Evolutionary conservation across 371 early-diverging fungal species (phyloP).

Genomic region (Mortierella sp.): DNA sequence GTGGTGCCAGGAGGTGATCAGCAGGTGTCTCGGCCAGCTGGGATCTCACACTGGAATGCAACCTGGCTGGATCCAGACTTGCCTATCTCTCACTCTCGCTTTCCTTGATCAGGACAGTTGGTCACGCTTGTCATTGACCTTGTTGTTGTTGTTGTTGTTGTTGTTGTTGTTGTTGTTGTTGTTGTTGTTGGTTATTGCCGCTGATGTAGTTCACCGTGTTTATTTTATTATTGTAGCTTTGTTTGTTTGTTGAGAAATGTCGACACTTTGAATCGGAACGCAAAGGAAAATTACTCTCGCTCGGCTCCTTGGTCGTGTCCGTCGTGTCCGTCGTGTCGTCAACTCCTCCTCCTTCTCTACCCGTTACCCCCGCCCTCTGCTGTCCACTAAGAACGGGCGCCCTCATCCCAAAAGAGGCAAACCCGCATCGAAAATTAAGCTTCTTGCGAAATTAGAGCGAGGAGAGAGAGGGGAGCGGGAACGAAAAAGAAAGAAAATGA

Average conservation of each 20-base stretch:
- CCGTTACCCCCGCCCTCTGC: conserved; percentile 9
- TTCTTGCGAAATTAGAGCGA: not conserved
- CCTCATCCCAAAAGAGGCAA: conserved; percentile 34
- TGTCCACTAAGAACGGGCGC: not conserved
- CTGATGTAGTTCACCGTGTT: not conserved
- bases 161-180: not conserved
- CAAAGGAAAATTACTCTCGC: not conserved
- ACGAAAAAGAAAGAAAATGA: not conserved
- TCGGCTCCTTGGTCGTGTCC: not conserved
- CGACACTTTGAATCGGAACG: not conserved
- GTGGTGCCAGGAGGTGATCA: not conserved
- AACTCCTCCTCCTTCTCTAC: not conserved
- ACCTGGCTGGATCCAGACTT: not conserved
- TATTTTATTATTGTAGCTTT: not conserved
- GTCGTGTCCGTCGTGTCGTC: not conserved
- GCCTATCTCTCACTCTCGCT: not conserved
- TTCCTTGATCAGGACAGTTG: not conserved
- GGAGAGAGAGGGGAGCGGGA: not conserved
- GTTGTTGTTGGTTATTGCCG: no score
- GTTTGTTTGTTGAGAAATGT: not conserved
- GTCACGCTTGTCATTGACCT: no score
- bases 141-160: not conserved
- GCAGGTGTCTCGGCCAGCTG: not conserved
- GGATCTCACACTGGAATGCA: not conserved
- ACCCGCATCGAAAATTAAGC: conserved; percentile 18